Evolutionary conservation across 495 filamentous ascomycete genomes (phyloP).

Genomic region (Aspergillus haitiensis): DNA sequence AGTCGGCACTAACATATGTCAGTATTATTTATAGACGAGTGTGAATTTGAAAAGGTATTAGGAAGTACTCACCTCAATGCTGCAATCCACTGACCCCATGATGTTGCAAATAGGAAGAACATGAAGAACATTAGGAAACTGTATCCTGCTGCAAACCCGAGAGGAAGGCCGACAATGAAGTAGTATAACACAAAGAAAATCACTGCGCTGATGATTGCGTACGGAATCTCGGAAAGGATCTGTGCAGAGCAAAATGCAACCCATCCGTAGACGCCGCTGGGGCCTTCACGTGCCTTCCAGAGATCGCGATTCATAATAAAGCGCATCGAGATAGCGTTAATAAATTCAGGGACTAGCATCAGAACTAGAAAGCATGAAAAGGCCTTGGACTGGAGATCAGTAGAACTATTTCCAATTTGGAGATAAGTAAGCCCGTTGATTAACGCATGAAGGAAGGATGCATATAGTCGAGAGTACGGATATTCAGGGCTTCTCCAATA

Average conservation of each 20-base stretch:
- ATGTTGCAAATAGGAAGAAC: conserved; percentile 75
- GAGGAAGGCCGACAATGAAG: conserved; percentile 65
- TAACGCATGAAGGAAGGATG: conserved; percentile 70
- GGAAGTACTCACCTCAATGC: conserved; percentile 55
- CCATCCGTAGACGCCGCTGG: conserved; percentile 72
- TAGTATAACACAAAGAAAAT: conserved; percentile 73
- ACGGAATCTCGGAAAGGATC: conserved; percentile 74
- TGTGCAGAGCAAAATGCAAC: conserved; percentile 70
- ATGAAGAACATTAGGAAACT: conserved; percentile 81
- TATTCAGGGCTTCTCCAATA: conserved; percentile 80
- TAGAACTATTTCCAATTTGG: conserved; percentile 63
- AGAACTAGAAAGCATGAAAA: conserved; percentile 81
- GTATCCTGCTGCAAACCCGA: conserved; percentile 65
- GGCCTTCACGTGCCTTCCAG: conserved; percentile 69
- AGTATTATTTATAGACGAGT: neutral
- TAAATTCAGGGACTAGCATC: conserved; percentile 72
- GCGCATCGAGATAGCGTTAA: conserved; percentile 75
- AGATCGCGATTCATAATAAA: conserved; percentile 72
- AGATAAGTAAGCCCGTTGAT: conserved; percentile 76
- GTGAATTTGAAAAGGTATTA: neutral
- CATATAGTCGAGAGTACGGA: conserved; percentile 76
- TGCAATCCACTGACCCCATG: conserved; percentile 68
- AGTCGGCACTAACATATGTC: conserved; percentile 51
- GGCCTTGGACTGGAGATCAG: conserved; percentile 71
- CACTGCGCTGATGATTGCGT: conserved; percentile 67